These are phyloP conservation scores for Zygosaccharomyces lentus DNA, from an alignment of 805 yeast species.

Conservation along the genomic window DNA sequence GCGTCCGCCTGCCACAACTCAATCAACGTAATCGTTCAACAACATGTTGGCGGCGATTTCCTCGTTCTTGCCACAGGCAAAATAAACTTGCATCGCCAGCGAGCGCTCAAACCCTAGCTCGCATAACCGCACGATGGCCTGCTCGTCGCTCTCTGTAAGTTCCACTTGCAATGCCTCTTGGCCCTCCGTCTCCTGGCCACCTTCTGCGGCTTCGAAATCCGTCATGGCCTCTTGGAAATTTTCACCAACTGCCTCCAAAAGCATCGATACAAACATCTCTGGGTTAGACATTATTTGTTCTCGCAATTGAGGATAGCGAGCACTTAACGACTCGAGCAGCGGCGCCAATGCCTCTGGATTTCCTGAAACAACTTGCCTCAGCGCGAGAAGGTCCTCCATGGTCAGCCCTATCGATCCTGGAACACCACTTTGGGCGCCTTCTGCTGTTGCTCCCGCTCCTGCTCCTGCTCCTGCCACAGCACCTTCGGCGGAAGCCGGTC, in stretches of 20 bases:
- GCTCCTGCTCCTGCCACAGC: conserved; percentile 16
- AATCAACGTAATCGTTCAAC: conserved; percentile 54
- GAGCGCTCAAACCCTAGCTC: conserved; percentile 90
- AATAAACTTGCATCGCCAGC: conserved; percentile 84
- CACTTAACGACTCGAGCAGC: conserved; percentile 74
- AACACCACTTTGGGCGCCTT: conserved; percentile 25
- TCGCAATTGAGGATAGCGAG: conserved; percentile 80
- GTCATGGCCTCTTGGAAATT: conserved; percentile 48
- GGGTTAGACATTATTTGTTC: conserved; percentile 77
- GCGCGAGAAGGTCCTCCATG: conserved; percentile 46
- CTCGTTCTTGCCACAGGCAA: conserved; percentile 97
- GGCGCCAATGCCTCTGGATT: conserved; percentile 88
- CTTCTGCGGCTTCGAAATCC: conserved; percentile 20
- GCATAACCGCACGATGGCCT: conserved; percentile 83
- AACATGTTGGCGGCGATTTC: conserved; percentile 92
- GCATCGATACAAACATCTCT: conserved; percentile 76
- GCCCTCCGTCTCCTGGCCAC: conserved; percentile 26
- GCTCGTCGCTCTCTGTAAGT: conserved; percentile 78
- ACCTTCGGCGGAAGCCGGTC: conserved; percentile 28
- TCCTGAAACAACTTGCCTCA: conserved; percentile 74
- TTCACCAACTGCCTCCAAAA: conserved; percentile 55
- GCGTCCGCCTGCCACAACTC: neutral
- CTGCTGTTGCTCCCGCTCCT: too few species aligned
- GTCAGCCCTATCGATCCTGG: conserved; percentile 44
- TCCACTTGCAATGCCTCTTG: conserved; percentile 42